Percentiles rank a stretch among this genome's conserved stretches.
These are phyloP conservation scores for Trypanosoma conorhini DNA, from an alignment of 208 protist genomes.

Conservation along the genomic window DNA sequence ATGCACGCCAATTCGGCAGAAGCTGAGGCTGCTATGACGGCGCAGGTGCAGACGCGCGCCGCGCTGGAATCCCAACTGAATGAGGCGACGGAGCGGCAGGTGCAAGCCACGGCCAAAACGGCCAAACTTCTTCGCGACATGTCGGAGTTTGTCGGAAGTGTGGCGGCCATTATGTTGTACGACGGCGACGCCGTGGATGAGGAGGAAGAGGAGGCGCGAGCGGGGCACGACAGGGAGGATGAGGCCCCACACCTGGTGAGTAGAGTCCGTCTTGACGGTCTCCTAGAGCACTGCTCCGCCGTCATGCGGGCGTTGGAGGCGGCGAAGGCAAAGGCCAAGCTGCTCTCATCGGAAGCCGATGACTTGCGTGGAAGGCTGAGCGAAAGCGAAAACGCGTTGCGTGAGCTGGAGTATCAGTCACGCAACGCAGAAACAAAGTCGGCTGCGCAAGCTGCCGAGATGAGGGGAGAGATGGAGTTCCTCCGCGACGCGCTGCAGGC, in stretches of 20 bases:
- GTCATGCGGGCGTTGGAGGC: conserved; percentile 13
- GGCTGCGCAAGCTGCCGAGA: neutral
- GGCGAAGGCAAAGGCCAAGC: conserved; percentile 14
- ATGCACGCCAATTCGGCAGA: neutral
- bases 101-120: conserved; percentile 14
- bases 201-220: neutral
- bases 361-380: conserved; percentile 10
- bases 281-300: conserved; percentile 15
- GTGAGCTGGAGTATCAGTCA: conserved; percentile 7
- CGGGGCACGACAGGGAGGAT: neutral
- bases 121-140: conserved; percentile 10
- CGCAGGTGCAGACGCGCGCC: neutral
- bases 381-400: conserved; percentile 10
- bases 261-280: conserved; percentile 5
- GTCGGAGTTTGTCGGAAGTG: conserved; percentile 23
- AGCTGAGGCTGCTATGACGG: neutral
- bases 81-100: conserved; percentile 18
- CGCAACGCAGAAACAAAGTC: neutral
- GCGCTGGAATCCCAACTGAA: conserved; percentile 13
- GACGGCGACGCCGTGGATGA: neutral
- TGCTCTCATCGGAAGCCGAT: conserved; percentile 15
- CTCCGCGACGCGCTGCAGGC: conserved; percentile 7
- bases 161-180: conserved; percentile 21
- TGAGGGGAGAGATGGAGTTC: conserved; percentile 1
- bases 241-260: neutral